Base-by-base conservation (phyloP, 1,284 basidiomycete species). In the Pseudozyma hubeiensis region DNA sequence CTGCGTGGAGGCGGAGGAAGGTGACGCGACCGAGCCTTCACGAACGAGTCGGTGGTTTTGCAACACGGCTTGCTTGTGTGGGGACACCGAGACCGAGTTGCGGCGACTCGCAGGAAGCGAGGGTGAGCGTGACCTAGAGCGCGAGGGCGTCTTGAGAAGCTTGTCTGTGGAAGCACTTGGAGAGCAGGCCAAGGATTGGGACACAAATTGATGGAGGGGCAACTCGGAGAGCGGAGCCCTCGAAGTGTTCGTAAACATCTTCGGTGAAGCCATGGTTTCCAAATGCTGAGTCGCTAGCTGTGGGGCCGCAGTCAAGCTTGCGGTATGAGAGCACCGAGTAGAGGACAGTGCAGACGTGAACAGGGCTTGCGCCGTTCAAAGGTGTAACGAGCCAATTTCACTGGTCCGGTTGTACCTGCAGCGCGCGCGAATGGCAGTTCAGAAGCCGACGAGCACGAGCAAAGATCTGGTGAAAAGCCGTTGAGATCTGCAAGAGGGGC, bases 21-120 rank as follows among this genome's bases (percentile, higher is more conserved):
- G 65, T 4, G 65, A 68, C 5, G 55, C 65, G 11, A 45, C 49
- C 2, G 69, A 64, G 9, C 64, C 69, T 53, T 66, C 64, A 40
- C 70, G 64, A 34, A 64, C 64, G 5, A 61, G 56, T 13, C 64
- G 56, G 41, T 73, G 70, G 46, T 59, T 67, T 19, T 73, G 70
- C 7, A 73, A 41, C 14, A 73, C 24, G 29, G 64, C 70, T 44
- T 73, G 70, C 29, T 73, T 73, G 45, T 73, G 70, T 5, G 70
- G 70, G 14, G 70, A 73, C 17, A 73, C 70, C 5, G 70, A 67
- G 17, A 62, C 43, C 0, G 70, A 73, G 30, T 53, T 56, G 19
- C 56, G 48, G 24, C 60, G 60, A 46, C 70, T 73, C 5, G 48
- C 37, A 4, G 69, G 49, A 29, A 66, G 40, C 16, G 69, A 72